These are phyloP conservation scores for Viola odorata DNA, from an alignment of 345 rosid genomes.

Conservation along the genomic window DNA sequence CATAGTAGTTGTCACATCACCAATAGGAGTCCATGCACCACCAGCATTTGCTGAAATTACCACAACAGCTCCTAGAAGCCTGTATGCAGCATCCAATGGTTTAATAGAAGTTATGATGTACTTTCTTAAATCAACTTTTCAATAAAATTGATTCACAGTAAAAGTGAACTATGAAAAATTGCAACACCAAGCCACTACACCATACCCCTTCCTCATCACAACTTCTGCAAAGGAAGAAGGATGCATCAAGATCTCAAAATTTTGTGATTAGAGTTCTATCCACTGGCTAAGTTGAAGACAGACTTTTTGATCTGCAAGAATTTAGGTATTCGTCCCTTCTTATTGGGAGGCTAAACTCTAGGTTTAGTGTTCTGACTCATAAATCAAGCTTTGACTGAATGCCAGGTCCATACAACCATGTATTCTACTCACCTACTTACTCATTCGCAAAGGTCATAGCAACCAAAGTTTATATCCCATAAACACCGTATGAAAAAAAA, in stretches of 20 bases:
- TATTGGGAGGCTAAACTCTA: not conserved
- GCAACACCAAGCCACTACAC: not conserved
- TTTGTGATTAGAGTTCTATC: not conserved
- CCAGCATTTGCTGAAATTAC: slow-evolving; percentile 98
- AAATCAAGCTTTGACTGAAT: not conserved
- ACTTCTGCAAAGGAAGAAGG: not conserved
- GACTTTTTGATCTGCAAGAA: too few species aligned
- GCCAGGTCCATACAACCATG: not conserved
- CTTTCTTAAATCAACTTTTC: too few species aligned
- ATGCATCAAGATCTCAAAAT: not conserved
- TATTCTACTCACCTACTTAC: not conserved
- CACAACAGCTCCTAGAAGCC: slow-evolving; percentile 91
- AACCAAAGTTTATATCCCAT: too few species aligned
- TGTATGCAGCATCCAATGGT: slow-evolving; percentile 21
- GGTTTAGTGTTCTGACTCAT: not conserved
- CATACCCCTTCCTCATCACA: not conserved
- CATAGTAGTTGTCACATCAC: slow-evolving; percentile 98
- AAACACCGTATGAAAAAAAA: too few species aligned
- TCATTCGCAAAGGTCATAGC: not conserved
- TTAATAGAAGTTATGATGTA: too few species aligned
- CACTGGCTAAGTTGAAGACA: not conserved
- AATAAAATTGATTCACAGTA: too few species aligned
- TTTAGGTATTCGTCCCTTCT: not conserved
- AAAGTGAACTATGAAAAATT: not conserved
- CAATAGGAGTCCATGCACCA: slow-evolving; percentile 99